Evolutionary conservation across 1,284 basidiomycete genomes (phyloP).

Genomic region (Boletus nobilissimus): DNA sequence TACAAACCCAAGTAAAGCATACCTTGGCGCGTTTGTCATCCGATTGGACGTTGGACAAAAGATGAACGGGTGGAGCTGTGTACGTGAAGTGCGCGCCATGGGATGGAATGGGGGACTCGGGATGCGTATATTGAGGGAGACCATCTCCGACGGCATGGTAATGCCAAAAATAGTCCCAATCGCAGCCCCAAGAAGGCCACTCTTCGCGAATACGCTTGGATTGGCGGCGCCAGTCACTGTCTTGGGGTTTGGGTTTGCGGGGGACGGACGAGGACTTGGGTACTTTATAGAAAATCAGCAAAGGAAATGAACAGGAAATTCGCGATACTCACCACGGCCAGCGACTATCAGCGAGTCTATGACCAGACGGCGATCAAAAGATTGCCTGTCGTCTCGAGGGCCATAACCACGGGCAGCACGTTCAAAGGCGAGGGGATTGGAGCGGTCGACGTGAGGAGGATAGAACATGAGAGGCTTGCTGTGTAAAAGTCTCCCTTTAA

Average conservation of each 20-base stretch:
- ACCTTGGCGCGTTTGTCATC: background rate
- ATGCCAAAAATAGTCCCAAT: slow-evolving; percentile 8
- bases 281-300: background rate
- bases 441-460: background rate
- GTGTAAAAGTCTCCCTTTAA: background rate
- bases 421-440: background rate
- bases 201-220: background rate
- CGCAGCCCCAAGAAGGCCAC: slow-evolving; percentile 1
- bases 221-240: slow-evolving; percentile 2
- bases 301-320: background rate
- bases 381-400: background rate
- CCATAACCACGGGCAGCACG: background rate
- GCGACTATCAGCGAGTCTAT: background rate
- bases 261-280: background rate
- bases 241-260: background rate
- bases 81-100: background rate
- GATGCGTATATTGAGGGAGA: background rate
- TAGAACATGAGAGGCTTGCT: slow-evolving; percentile 9
- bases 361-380: background rate
- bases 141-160: background rate
- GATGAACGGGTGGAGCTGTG: background rate
- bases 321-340: background rate
- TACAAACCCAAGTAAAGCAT: background rate
- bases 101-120: background rate
- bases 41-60: background rate